Percentiles rank a stretch among this genome's conserved stretches.
Conservation (phyloP, 345 rosid genomes). For the Carallia pectinifolia region DNA sequence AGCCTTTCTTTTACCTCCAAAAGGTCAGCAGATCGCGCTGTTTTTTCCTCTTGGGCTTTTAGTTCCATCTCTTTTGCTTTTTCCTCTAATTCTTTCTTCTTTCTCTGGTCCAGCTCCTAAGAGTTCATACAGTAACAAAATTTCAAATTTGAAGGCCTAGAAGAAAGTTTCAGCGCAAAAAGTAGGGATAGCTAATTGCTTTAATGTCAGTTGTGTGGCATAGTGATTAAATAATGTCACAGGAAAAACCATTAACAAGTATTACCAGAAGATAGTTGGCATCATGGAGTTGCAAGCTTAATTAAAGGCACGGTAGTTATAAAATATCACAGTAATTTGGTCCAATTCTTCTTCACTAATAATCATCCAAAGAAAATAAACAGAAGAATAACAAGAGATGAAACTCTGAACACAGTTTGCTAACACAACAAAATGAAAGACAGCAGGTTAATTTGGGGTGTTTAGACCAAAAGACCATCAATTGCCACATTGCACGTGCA, state of each 20-base stretch:
- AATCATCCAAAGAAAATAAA: too few species aligned
- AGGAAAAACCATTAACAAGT: background rate
- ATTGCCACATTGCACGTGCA: too few species aligned
- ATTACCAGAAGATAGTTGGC: background rate
- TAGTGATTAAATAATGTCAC: background rate
- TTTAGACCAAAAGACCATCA: too few species aligned
- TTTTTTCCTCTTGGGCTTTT: slow-evolving; percentile 44
- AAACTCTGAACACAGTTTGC: too few species aligned
- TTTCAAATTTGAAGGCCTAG: background rate
- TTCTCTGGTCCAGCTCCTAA: slow-evolving; percentile 60
- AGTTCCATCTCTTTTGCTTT: slow-evolving; percentile 47
- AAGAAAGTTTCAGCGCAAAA: background rate
- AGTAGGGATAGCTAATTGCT: background rate
- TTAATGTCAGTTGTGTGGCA: background rate
- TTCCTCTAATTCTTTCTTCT: slow-evolving; percentile 53
- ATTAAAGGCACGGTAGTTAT: too few species aligned
- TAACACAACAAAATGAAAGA: too few species aligned
- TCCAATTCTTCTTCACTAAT: too few species aligned
- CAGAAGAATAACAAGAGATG: too few species aligned
- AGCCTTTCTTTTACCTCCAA: slow-evolving; percentile 67
- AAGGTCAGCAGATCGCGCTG: slow-evolving; percentile 38
- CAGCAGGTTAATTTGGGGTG: too few species aligned
- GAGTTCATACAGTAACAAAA: background rate
- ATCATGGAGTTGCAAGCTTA: background rate
- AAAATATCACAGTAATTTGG: too few species aligned